Conservation (phyloP, 2,329 filamentous ascomycete species). For the Cercospora berteroae region DNA sequence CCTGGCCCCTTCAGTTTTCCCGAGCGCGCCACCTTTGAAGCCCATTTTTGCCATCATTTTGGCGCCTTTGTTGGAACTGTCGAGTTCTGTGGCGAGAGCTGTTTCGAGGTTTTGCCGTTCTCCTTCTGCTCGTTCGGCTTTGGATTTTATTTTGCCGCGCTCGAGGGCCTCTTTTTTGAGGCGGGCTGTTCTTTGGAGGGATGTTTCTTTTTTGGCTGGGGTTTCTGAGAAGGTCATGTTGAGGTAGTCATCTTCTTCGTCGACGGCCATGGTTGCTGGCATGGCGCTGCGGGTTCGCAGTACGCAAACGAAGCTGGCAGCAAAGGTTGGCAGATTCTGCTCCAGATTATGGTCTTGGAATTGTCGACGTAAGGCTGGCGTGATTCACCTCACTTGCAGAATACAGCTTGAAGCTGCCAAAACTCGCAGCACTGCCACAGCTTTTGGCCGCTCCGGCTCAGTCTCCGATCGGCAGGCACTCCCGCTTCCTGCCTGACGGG, state of each 20-base stretch:
- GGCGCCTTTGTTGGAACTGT: slow-evolving; percentile 75
- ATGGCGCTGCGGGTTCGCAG: neutral
- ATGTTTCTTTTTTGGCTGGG: slow-evolving; percentile 56
- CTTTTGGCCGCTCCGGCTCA: neutral
- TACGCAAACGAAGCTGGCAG: no score
- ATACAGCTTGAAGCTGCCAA: neutral
- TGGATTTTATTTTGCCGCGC: slow-evolving; percentile 66
- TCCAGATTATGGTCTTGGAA: no score
- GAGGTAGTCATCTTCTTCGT: slow-evolving; percentile 92
- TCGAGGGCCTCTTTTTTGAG: slow-evolving; percentile 61
- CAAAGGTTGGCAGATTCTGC: no score
- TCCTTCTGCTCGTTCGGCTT: slow-evolving; percentile 75
- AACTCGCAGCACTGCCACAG: neutral
- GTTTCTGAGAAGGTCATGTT: slow-evolving; percentile 81
- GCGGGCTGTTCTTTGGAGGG: slow-evolving; percentile 58
- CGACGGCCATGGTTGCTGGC: slow-evolving; percentile 19
- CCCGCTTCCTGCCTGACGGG: neutral
- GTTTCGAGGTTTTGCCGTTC: slow-evolving; percentile 70
- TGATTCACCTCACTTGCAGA: neutral
- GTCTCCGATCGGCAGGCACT: neutral
- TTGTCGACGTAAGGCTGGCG: no score
- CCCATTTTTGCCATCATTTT: slow-evolving; percentile 98
- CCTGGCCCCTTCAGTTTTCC: slow-evolving; percentile 54
- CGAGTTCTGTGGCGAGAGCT: slow-evolving; percentile 71
- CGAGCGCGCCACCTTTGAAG: slow-evolving; percentile 74